Base-by-base conservation (phyloP, 768 basidiomycete genomes). In the Tulasnella sp. region DNA sequence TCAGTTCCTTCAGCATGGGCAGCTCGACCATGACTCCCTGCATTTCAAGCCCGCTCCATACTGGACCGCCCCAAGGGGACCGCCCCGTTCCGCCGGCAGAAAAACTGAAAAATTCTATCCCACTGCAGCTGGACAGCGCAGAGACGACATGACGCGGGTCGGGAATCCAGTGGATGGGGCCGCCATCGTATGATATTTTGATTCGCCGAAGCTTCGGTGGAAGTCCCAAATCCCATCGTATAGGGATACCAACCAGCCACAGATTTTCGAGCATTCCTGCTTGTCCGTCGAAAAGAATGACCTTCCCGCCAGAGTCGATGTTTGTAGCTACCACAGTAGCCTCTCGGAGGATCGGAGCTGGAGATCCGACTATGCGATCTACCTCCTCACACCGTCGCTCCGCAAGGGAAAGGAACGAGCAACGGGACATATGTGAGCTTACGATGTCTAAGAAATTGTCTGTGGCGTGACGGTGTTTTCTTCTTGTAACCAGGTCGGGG, bases 261-360 rank as follows among this genome's bases (percentile, higher is more conserved):
- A 60, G 16, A 16, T 60, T 16, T 31, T 60, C 58, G 7, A 60
- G 58, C 58, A 31, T 31, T 9, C 31, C 58, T 8, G 58, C 58
- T n/a, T 60, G 58, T 31, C 58, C 58, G 58, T 31, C 58, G n/a
- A 60, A 60, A 31, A 60, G 58, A 60, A n/a, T 8, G 31, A 31
- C 16, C 7, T 9, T 3, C 58, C 28, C 58, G 58, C 0, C 1
- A 31, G 7, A 60, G 58, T 60, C 12, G n/a, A 5, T 4, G 31
- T n/a, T 24, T 1, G 7, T 8, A 60, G n/a, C 58, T 24, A 60
- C 8, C 31, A 7, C 58, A 7, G n/a, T 28, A 31, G 58, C 31
- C n/a, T 60, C 58, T 60, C 58, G 58, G 31, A 60, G 58, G n/a
- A n/a, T n/a, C 7, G 58, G 58, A n/a, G 58, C 58, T n/a, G 58